phyloP scores from a whole-genome alignment of 176 grass and related monocot genomes.

The Carex parvula region DNA sequence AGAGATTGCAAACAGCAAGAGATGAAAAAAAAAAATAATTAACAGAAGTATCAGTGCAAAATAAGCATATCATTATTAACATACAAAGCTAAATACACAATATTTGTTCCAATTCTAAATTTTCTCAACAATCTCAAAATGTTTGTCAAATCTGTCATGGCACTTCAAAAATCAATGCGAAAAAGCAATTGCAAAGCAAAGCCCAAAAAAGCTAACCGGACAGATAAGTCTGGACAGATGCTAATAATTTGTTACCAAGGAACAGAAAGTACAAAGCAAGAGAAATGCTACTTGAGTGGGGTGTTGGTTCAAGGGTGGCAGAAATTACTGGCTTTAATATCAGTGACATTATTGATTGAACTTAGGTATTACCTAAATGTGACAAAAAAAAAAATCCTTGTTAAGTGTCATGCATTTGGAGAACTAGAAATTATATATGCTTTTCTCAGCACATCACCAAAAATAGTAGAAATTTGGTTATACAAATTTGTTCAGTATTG shows the following conservation, averaged over 20 bases:
- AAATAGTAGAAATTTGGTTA: not conserved
- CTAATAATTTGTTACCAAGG: not conserved
- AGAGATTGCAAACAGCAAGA: no score
- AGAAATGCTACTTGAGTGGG: not conserved
- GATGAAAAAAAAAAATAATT: not conserved
- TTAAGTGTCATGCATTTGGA: not conserved
- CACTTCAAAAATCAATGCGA: not conserved
- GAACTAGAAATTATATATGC: not conserved
- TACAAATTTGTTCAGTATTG: not conserved
- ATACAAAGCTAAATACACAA: not conserved
- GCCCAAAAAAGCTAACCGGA: not conserved
- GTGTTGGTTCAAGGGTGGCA: not conserved
- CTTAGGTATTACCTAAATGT: not conserved
- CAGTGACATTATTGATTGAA: not conserved
- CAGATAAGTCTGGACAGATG: not conserved
- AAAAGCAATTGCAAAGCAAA: not conserved
- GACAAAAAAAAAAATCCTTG: not conserved
- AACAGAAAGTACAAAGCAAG: not conserved
- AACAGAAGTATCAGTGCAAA: not conserved
- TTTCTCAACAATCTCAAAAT: not conserved
- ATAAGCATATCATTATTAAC: not conserved
- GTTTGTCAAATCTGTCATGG: not conserved
- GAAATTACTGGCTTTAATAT: not conserved
- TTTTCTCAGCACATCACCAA: not conserved
- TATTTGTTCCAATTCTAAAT: not conserved